Evolutionary conservation across 1,284 basidiomycete species (phyloP).

Genomic region (Afroboletus lepidellus): DNA sequence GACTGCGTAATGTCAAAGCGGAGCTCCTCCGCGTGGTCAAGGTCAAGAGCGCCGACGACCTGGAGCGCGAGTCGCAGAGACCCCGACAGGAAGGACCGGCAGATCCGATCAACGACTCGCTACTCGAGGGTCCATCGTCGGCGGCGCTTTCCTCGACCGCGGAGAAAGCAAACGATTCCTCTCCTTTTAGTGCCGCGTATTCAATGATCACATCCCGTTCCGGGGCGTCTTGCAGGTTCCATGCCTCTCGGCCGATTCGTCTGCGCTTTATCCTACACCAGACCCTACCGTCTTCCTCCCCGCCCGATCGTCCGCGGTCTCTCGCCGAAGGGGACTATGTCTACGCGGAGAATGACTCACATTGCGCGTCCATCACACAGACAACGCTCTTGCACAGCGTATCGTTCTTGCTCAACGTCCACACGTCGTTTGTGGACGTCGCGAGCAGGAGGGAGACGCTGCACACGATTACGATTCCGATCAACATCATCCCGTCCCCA

Average conservation of each 20-base stretch:
- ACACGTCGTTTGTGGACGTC: constrained; percentile 70
- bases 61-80: constrained; percentile 30
- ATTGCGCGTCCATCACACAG: constrained; percentile 74
- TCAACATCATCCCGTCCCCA: constrained; percentile 66
- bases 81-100: constrained; percentile 22
- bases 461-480: constrained; percentile 60
- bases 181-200: constrained; percentile 37
- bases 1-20: constrained; percentile 70
- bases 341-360: constrained; percentile 52
- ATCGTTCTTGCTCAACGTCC: constrained; percentile 62
- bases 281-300: constrained; percentile 49
- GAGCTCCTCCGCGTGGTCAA: constrained; percentile 67
- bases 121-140: constrained; percentile 32
- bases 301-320: constrained; percentile 44
- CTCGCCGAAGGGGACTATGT: constrained; percentile 43
- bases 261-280: constrained; percentile 73
- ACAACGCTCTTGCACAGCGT: constrained; percentile 69
- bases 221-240: constrained; percentile 77
- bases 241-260: constrained; percentile 62
- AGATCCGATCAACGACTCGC: constrained; percentile 3
- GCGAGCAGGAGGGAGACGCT: constrained; percentile 61
- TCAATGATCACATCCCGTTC: constrained; percentile 64
- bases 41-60: constrained; percentile 44
- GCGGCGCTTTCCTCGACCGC: constrained; percentile 14
- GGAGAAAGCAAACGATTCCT: constrained; percentile 34